These are phyloP conservation scores for Colletotrichum euphorbiae DNA, from an alignment of 2,329 filamentous ascomycete species.

Conservation along the genomic window DNA sequence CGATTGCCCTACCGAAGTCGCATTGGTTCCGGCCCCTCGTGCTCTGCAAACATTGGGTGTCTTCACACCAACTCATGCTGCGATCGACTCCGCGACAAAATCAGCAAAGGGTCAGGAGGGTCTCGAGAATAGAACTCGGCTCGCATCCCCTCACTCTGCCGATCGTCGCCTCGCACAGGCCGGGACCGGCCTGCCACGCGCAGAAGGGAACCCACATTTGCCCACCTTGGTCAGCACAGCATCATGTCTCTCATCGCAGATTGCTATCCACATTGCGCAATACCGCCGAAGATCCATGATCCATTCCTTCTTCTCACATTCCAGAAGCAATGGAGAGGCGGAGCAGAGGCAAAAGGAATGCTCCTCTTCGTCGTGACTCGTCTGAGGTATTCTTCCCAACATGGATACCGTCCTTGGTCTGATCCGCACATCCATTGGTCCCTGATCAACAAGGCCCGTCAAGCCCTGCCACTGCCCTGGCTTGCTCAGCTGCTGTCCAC, in stretches of 20 bases:
- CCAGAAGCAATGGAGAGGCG: conserved; percentile 37
- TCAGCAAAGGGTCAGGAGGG: background rate
- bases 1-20: conserved; percentile 14
- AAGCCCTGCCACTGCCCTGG: background rate
- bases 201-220: conserved; percentile 14
- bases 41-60: conserved; percentile 18
- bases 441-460: conserved; percentile 5
- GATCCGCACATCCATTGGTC: conserved; percentile 13
- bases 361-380: conserved; percentile 2
- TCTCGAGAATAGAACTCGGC: conserved; percentile 13
- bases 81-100: background rate
- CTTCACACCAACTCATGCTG: background rate
- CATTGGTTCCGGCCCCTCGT: background rate
- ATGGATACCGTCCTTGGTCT: conserved; percentile 8
- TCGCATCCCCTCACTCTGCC: conserved; percentile 27
- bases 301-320: conserved; percentile 33
- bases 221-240: conserved; percentile 27
- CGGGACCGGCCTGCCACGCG: conserved; percentile 34
- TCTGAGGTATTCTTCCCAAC: background rate
- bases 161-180: conserved; percentile 32
- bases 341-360: conserved; percentile 16
- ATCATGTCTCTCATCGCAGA: conserved; percentile 31
- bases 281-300: conserved; percentile 33
- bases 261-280: conserved; percentile 35
- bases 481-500: background rate